Evolutionary conservation across 1,139 yeast species (phyloP).

Genomic region (Magnusiomyces suaveolens): DNA sequence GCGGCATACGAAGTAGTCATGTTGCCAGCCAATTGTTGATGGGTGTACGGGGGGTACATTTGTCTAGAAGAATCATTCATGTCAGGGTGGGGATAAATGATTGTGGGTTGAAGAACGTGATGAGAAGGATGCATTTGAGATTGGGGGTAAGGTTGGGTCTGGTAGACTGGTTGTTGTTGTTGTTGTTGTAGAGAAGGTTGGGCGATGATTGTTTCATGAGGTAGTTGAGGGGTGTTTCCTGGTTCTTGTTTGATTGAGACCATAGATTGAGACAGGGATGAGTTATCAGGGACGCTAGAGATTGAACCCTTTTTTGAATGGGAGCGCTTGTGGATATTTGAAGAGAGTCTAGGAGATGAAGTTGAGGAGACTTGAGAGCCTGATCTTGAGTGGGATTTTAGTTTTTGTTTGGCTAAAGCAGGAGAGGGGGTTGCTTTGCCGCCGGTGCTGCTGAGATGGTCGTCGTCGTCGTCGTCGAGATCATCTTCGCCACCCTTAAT

Average conservation of each 20-base stretch:
- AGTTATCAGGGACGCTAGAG: background rate
- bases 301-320: background rate
- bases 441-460: constrained; percentile 15
- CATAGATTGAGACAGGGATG: background rate
- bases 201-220: background rate
- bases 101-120: background rate
- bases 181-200: background rate
- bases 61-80: background rate
- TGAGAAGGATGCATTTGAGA: background rate
- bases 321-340: background rate
- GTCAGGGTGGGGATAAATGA: background rate
- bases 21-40: background rate
- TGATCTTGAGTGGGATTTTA: constrained; percentile 6
- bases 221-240: background rate
- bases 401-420: constrained; percentile 4
- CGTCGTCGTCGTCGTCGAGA: constrained; percentile 18
- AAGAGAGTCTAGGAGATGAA: background rate
- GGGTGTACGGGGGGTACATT: background rate
- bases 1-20: background rate
- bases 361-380: constrained; percentile 2
- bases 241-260: background rate
- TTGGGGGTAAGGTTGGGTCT: background rate
- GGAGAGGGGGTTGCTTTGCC: constrained; percentile 9
- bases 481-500: constrained; percentile 15
- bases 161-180: background rate